These are phyloP conservation scores for Haplosporangium gracile DNA, from an alignment of 192 early-diverging fungal species.

Conservation along the genomic window DNA sequence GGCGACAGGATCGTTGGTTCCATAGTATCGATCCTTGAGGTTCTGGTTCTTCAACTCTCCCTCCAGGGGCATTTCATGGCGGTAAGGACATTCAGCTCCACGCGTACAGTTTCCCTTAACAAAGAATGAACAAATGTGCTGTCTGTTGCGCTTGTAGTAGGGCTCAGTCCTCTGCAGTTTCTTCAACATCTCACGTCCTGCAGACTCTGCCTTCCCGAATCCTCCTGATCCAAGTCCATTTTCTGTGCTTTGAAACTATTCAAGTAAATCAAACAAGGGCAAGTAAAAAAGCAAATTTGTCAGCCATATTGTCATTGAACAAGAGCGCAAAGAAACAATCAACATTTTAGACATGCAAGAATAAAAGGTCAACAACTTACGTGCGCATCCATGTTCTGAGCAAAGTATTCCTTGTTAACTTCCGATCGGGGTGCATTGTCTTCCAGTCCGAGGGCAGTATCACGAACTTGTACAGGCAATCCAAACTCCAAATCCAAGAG, in stretches of 20 bases:
- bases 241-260: conserved; percentile 42
- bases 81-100: conserved; percentile 95
- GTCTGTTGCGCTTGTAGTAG: conserved; percentile 91
- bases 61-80: conserved; percentile 93
- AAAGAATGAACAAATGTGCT: conserved; percentile 97
- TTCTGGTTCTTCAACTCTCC: conserved; percentile 91
- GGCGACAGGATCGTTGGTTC: conserved; percentile 95
- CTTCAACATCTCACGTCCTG: conserved; percentile 81
- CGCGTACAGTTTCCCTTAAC: conserved; percentile 95
- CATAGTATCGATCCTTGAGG: conserved; percentile 95
- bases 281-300: neutral
- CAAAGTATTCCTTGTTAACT: conserved; percentile 90
- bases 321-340: neutral
- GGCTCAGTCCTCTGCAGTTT: conserved; percentile 88
- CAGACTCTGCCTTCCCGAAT: conserved; percentile 77
- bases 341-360: neutral
- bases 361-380: conserved; percentile 37
- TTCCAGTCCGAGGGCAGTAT: conserved; percentile 83
- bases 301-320: neutral
- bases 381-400: conserved; percentile 81
- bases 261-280: neutral
- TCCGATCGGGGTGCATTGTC: conserved; percentile 85
- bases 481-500: conserved; percentile 95
- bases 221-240: conserved; percentile 69
- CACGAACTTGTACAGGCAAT: conserved; percentile 94